Base-by-base conservation (phyloP, 768 basidiomycete genomes). In the Leccinum broughii region DNA sequence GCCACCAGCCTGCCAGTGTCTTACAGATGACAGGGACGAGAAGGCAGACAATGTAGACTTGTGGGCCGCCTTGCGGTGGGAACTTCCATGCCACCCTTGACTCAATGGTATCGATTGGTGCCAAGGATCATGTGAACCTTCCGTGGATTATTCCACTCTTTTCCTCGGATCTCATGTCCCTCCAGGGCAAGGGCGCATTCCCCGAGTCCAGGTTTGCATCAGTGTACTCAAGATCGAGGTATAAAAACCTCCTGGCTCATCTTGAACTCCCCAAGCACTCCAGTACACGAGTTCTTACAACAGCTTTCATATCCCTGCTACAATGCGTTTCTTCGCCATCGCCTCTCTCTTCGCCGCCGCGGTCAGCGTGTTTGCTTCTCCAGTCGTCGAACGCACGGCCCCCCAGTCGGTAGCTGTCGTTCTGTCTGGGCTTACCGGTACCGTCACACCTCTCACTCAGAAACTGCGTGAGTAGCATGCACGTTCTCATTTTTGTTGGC, bases 261-360 rank as follows among this genome's bases (percentile, higher is more conserved):
- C 50, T 41, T 14, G 44, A 51, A 50, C 20, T 1, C 26, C 56
- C n/a, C 60, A 62, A 65, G 51, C 51, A 62, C 64, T 62, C 53
- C 13, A 55, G 6, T 20, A 32, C 51, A 41, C 63, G 48, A 58
- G 51, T 63, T 54, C 61, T 56, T 54, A 49, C 37, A 30, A 53
- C 54, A 6, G 8, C 41, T 6, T 58, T 54, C 2, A 15, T 24
- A 26, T 39, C 7, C 50, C 30, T 30, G 1, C 20, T 51, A 54
- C 37, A 22, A 63, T 66, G 65, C 57, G 57, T 39, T 59, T 66
- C 55, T 61, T 56, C 26, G 55, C 55, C 1, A 54, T 57, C 22
- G 55, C 54, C 24, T 54, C 56, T 56, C 32, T 60, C 32, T 46
- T 66, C 46, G 41, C 57, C 7, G 61, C 59, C 51, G 55, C 52